A percentile compares a stretch with the other conserved stretches of the same genome.
These are phyloP conservation scores for Asterella californica DNA, from an alignment of 225 moss, liverwort and hornwort species.

Conservation along the genomic window DNA sequence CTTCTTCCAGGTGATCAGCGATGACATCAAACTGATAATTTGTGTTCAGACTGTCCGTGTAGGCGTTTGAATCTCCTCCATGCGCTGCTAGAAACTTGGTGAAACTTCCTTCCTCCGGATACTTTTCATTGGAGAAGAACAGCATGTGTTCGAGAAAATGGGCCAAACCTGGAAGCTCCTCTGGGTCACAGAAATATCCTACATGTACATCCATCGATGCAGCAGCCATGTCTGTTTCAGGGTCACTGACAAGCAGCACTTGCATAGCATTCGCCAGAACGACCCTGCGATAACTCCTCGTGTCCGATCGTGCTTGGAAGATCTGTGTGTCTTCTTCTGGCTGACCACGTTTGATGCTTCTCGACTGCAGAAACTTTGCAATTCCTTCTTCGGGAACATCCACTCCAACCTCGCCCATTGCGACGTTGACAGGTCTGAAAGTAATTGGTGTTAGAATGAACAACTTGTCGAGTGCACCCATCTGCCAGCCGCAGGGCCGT, in stretches of 20 bases:
- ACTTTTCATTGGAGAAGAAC: constrained; percentile 89
- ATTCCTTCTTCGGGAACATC: not conserved
- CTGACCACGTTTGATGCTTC: not conserved
- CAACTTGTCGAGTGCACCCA: too few species aligned
- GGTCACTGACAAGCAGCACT: constrained; percentile 81
- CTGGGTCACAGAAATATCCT: constrained; percentile 86
- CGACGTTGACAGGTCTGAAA: too few species aligned
- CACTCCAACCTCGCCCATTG: too few species aligned
- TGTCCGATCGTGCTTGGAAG: constrained; percentile 65
- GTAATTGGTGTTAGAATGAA: too few species aligned
- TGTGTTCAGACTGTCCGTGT: constrained; percentile 77
- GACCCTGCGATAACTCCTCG: constrained; percentile 59
- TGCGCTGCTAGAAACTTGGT: constrained; percentile 88
- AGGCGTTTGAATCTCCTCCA: constrained; percentile 92
- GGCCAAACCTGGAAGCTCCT: constrained; percentile 84
- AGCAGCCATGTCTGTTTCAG: constrained; percentile 86
- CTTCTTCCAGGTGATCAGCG: constrained; percentile 81
- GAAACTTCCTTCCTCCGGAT: constrained; percentile 89
- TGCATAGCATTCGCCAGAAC: constrained; percentile 57
- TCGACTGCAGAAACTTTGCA: not conserved
- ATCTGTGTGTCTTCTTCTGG: constrained; percentile 36
- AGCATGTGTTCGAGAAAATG: constrained; percentile 98
- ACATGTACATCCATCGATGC: constrained; percentile 92
- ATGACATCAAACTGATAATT: constrained; percentile 91
- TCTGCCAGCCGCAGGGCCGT: too few species aligned